These are phyloP conservation scores for Phytophthora crassamura DNA, from an alignment of 352 stramenopile genomes.

Conservation along the genomic window DNA sequence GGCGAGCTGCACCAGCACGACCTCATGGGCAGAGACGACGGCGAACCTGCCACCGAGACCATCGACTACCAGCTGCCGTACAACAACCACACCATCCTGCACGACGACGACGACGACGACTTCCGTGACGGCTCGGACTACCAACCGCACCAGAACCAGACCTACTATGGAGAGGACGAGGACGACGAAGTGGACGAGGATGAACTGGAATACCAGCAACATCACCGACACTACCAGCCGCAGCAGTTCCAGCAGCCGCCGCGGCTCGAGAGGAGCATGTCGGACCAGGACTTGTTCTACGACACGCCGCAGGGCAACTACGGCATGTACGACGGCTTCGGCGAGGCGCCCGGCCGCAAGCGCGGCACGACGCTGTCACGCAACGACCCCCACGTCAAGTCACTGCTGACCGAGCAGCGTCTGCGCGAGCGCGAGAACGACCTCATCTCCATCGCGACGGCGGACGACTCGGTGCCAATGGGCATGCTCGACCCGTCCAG, in stretches of 20 bases:
- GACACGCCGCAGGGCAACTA: conserved; percentile 28
- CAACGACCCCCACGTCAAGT: conserved; percentile 57
- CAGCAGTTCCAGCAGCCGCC: conserved; percentile 34
- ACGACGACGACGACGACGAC: conserved; percentile 27
- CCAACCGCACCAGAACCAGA: conserved; percentile 45
- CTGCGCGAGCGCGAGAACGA: conserved; percentile 72
- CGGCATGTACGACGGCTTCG: conserved; percentile 34
- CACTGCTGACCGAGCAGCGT: conserved; percentile 66
- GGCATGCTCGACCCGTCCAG: conserved; percentile 45
- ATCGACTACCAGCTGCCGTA: conserved; percentile 52
- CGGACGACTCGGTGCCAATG: conserved; percentile 53
- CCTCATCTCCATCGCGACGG: conserved; percentile 58
- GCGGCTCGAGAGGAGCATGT: conserved; percentile 35
- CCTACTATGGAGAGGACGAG: conserved; percentile 39
- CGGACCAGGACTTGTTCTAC: conserved; percentile 40
- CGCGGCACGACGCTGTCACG: conserved; percentile 26
- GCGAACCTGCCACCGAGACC: conserved; percentile 43
- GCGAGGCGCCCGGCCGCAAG: conserved; percentile 14
- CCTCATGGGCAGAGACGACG: conserved; percentile 35
- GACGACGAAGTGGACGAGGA: conserved; percentile 44
- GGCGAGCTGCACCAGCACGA: conserved; percentile 35
- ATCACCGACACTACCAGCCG: conserved; percentile 41
- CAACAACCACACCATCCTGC: conserved; percentile 46
- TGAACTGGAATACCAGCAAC: conserved; percentile 45
- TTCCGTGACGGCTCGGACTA: conserved; percentile 39